These are phyloP conservation scores for Picochlorum costavermella DNA, from an alignment of 139 green algal genomes.

Conservation along the genomic window DNA sequence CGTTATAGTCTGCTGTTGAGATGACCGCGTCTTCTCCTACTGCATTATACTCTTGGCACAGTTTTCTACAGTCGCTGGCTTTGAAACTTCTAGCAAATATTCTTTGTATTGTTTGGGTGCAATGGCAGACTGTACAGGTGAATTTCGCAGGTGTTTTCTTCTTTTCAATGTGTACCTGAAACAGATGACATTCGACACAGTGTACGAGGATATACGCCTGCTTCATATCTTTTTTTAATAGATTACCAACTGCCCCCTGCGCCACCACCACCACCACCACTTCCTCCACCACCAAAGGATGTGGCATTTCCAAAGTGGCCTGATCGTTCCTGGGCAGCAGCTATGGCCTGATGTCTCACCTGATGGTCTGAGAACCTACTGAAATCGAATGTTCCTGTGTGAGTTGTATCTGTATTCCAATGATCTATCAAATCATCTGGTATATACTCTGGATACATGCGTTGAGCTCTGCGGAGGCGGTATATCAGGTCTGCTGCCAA, in stretches of 20 bases:
- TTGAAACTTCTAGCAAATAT: constrained; percentile 7
- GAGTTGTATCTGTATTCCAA: constrained; percentile 27
- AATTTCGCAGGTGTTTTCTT: constrained; percentile 9
- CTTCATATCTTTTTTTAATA: no score
- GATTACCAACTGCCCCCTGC: constrained; percentile 27
- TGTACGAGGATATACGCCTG: neutral
- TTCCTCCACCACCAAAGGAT: constrained; percentile 36
- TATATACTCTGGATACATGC: constrained; percentile 35
- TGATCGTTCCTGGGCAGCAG: constrained; percentile 5
- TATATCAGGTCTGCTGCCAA: constrained; percentile 21
- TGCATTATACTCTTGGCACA: neutral
- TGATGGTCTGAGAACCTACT: constrained; percentile 32
- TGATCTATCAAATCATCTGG: constrained; percentile 21
- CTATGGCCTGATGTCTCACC: constrained; percentile 31
- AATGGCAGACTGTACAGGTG: constrained; percentile 12
- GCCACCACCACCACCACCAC: constrained; percentile 27
- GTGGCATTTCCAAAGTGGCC: constrained; percentile 15
- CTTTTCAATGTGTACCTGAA: constrained; percentile 21
- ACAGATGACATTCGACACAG: constrained; percentile 8
- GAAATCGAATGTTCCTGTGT: constrained; percentile 23
- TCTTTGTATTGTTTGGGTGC: constrained; percentile 8
- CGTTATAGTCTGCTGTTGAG: no score
- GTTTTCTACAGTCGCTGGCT: constrained; percentile 9
- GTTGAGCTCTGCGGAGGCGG: constrained; percentile 19
- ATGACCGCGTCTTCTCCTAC: no score